Base-by-base conservation (phyloP, 208 protist genomes). In the Wallacemonas sp. region DNA sequence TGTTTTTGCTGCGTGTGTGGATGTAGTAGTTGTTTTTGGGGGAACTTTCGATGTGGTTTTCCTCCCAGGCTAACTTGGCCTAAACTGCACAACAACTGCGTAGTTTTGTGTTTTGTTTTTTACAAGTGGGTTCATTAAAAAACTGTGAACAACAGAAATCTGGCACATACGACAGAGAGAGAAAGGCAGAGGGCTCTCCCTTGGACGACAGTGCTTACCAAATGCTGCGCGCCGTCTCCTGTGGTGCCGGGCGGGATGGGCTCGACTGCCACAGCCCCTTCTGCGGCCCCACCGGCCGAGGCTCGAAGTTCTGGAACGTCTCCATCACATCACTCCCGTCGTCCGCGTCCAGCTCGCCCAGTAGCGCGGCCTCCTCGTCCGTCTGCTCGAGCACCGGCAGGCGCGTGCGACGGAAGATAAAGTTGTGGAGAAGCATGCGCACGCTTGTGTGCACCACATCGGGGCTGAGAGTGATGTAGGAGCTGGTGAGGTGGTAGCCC, bases 371-470 rank as follows among this genome's bases (percentile, higher is more conserved):
- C 31, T 49, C 32, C 20, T 83, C 78, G 67, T 94, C 89, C 7
- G 72, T 68, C 2, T 55, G 26, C 65, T 95, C 89, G 33, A 91
- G 65, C 14, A 46, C 65, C 2, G 79, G 71, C 39, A 86, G 68
- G 2, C 79, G 76, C 57, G 64, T 67, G 11, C 89, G 79, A 18
- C 89, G 84, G 46, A 95, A 95, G 38, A 92, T 87, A 38, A 95
- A 88, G 63, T 90, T 88, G 73, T 95, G 89, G 52, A 93, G 81
- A 12, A 92, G 72, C 84, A 95, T 90, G 48, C 89, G 89, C 62
- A 95, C 86, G 49, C 86, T 95, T 22, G 86, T 92, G 77, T 95
- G 89, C 23, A 90, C 83, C 1, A 91, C 84, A 61, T 95, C 89
- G 1, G 86, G 89, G 67, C 86, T 93, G 11, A 95, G 69, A 11